These are phyloP conservation scores for Pseudocercospora fijiensis DNA, from an alignment of 2,329 filamentous ascomycete species.

Conservation along the genomic window DNA sequence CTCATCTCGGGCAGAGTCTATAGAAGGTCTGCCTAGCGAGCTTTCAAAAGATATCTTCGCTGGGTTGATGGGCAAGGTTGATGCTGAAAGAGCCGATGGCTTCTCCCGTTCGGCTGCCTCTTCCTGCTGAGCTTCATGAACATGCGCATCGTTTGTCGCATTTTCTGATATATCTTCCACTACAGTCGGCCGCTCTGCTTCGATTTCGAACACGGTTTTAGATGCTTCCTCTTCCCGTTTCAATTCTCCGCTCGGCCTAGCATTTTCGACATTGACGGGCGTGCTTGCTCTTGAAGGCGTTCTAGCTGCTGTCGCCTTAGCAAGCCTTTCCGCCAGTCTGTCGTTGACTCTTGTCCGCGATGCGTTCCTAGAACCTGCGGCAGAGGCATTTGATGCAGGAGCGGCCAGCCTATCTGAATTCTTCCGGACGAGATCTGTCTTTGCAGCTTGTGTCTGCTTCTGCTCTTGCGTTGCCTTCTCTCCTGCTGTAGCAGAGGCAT, in stretches of 20 bases:
- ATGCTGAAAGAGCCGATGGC: conserved; percentile 29
- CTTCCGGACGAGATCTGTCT: conserved; percentile 22
- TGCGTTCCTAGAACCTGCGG: conserved; percentile 59
- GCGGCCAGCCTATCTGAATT: conserved; percentile 30
- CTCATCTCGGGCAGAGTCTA: conserved; percentile 18
- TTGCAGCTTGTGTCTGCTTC: conserved; percentile 14
- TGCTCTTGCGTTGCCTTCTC: conserved; percentile 41
- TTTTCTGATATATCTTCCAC: conserved; percentile 9
- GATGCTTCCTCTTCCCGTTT: conserved; percentile 38
- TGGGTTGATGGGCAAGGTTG: conserved; percentile 39
- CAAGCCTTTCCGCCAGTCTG: conserved; percentile 82
- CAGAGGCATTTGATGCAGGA: conserved; percentile 31
- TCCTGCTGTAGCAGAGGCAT: conserved; percentile 45
- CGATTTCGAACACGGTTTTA: conserved; percentile 27
- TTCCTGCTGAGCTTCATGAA: conserved; percentile 8
- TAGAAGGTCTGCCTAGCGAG: conserved; percentile 23
- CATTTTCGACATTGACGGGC: conserved; percentile 48
- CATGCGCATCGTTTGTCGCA: conserved; percentile 5
- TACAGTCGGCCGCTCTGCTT: conserved; percentile 16
- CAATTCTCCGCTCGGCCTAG: conserved; percentile 48
- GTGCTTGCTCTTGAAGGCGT: conserved; percentile 57
- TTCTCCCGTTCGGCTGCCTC: conserved; percentile 8
- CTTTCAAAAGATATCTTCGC: conserved; percentile 36
- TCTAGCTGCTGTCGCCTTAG: conserved; percentile 79
- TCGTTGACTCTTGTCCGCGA: conserved; percentile 71